Base-by-base conservation (phyloP, 1,139 yeast species). In the Scheffersomyces quercinus region DNA sequence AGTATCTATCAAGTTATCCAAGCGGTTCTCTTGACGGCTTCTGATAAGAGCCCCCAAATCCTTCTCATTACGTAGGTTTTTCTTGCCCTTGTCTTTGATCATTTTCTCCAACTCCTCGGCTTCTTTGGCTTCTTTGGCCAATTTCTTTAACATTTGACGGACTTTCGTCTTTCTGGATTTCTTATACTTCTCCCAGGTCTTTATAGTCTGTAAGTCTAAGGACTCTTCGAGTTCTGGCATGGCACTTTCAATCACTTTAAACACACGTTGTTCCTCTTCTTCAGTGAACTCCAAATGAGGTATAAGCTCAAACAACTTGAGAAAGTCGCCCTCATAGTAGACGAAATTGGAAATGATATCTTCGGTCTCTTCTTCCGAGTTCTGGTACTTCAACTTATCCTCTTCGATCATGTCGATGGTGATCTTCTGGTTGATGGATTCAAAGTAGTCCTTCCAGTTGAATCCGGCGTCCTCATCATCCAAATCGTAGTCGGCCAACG, bases 331-430 rank as follows among this genome's bases (percentile, higher is more conserved):
- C 26, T 84, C 78, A 48, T 78, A 77, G 52, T 73, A 77, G 4
- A 70, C 60, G 65, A 87, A 85, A 41, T 78, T 76, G 39, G 77
- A 75, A 34, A 81, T 50, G 14, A 90, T 76, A 58, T 89, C 97
- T 3, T 69, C 70, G 35, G 63, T 64, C 57, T 89, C 97, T 55
- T 88, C 95, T 3, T 67, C 71, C 12, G 88, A 78, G 11, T 73
- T 73, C 54, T 85, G 89, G 58, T 89, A 89, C 45, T 70, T 77
- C 36, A 60, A 50, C 51, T 76, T 77, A 61, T 89, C 96, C 59
- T 84, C 82, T 44, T 82, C 88, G 44, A 89, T 85, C 77, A 82
- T 75, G 43, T 88, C 95, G 29, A 81, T 75, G 6, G 88, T 84
- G 54, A 89, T 82, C 48, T 81, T 82, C n/a, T 71, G 75, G 59